phyloP scores from a whole-genome alignment of 306 rosid species.

The Vicia villosa region DNA sequence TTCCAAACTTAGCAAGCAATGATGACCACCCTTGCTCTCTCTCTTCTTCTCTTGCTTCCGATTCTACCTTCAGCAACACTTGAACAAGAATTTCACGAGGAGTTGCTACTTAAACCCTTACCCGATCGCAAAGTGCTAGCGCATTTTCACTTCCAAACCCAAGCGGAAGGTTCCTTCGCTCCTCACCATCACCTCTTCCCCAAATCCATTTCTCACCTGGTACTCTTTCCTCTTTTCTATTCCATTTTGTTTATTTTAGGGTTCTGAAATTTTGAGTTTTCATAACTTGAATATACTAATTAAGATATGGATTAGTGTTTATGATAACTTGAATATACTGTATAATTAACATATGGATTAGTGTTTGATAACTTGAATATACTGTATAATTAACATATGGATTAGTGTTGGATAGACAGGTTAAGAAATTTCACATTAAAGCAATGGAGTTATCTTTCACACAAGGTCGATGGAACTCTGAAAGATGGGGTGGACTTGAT shows the following conservation, averaged over 20 bases:
- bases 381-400: constrained; percentile 41
- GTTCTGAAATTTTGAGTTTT: too few relatives aligned
- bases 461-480: constrained; percentile 97
- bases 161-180: constrained; percentile 57
- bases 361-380: too few relatives aligned
- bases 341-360: too few relatives aligned
- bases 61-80: constrained; percentile 23
- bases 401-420: constrained; percentile 66
- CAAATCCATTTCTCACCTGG: constrained; percentile 91
- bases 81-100: constrained; percentile 82
- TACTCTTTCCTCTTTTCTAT: constrained; percentile 22
- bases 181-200: constrained; percentile 94
- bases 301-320: too few relatives aligned
- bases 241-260: too few relatives aligned
- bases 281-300: too few relatives aligned
- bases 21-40: constrained; percentile 42
- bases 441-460: constrained; percentile 94
- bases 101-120: constrained; percentile 78
- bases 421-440: constrained; percentile 69
- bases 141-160: constrained; percentile 75
- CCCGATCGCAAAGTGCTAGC: constrained; percentile 92
- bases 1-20: background rate
- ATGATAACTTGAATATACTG: too few relatives aligned
- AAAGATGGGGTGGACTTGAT: constrained; percentile 93
- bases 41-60: constrained; percentile 37